phyloP scores from a whole-genome alignment of 768 basidiomycete species.

The Tricholoma sp. region DNA sequence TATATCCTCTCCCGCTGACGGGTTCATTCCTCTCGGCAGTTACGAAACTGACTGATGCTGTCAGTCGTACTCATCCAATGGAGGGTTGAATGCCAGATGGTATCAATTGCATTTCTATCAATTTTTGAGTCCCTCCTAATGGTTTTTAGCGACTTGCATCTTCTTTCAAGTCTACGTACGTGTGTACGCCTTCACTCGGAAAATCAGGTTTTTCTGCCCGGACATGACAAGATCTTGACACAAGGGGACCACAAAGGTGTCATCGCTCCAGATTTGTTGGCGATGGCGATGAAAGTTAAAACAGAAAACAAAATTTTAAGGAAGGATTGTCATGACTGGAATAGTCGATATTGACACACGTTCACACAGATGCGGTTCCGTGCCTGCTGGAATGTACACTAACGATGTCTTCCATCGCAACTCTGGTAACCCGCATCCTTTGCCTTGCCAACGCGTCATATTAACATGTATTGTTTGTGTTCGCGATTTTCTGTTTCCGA shows the following conservation, averaged over 20 bases:
- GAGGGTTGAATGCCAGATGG: neutral
- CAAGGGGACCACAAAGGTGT: neutral
- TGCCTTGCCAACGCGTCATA: neutral
- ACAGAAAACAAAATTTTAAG: neutral
- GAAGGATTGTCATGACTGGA: neutral
- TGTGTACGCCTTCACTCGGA: neutral
- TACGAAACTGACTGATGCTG: neutral
- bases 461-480: too few species aligned
- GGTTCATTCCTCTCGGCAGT: neutral
- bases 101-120: neutral
- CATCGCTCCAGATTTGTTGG: neutral
- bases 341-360: neutral
- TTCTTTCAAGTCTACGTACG: neutral
- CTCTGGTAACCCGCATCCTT: neutral
- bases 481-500: too few species aligned
- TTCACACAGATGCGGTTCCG: too few species aligned
- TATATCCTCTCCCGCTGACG: neutral
- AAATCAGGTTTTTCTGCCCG: neutral
- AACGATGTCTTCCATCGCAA: neutral
- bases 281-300: neutral
- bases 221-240: neutral
- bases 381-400: neutral
- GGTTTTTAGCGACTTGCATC: neutral
- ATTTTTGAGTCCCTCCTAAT: neutral
- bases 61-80: neutral